A percentile compares a stretch with the other conserved stretches of the same genome.
phyloP scores from a whole-genome alignment of 163 green algal genomes.

The Chloromonas sp. region DNA sequence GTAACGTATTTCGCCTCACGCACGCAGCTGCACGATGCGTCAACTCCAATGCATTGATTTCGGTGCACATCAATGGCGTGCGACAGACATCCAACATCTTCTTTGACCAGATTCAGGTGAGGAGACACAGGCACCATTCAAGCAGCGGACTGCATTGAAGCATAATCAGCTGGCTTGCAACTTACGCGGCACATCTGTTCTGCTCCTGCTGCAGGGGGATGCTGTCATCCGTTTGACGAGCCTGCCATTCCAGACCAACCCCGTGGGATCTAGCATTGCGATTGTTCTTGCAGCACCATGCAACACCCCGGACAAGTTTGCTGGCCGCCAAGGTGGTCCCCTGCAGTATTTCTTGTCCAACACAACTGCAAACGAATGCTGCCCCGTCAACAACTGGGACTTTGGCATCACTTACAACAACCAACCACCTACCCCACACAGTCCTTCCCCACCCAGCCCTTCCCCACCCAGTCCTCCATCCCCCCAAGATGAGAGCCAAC shows the following conservation, averaged over 20 bases:
- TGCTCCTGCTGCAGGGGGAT: neutral
- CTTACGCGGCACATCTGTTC: neutral
- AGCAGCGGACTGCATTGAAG: neutral
- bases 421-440: neutral
- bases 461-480: too few relatives aligned
- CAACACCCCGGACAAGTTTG: neutral
- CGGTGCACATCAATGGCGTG: neutral
- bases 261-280: neutral
- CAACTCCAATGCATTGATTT: neutral
- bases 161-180: neutral
- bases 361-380: neutral
- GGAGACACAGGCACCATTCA: neutral
- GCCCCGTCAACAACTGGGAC: neutral
- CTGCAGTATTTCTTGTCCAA: neutral
- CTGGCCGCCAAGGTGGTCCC: neutral
- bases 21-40: neutral
- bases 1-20: neutral
- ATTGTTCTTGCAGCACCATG: neutral
- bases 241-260: neutral
- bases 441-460: too few relatives aligned
- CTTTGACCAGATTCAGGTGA: neutral
- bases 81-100: neutral
- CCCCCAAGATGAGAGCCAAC: too few relatives aligned
- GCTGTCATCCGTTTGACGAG: neutral
- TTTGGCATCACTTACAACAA: neutral